These are phyloP conservation scores for Trypanosoma rangeli DNA, from an alignment of 208 protist species.

Conservation along the genomic window DNA sequence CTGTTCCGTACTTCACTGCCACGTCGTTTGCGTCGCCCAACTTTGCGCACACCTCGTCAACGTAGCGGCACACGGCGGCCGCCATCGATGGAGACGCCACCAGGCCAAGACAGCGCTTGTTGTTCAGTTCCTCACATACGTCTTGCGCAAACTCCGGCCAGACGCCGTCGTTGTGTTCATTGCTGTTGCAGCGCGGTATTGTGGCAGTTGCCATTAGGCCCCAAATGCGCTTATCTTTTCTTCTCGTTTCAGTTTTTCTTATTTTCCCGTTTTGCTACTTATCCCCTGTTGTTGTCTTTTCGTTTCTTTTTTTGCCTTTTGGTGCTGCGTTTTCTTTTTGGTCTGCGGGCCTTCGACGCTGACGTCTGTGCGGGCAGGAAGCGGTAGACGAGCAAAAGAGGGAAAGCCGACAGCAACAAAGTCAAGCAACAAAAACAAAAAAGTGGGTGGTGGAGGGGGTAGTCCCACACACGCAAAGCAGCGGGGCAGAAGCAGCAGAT, in stretches of 20 bases:
- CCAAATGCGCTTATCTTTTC: neutral
- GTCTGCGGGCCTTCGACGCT: too few relatives aligned
- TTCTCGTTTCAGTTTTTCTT: neutral
- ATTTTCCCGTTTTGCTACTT: neutral
- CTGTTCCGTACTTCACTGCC: neutral
- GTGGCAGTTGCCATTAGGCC: neutral
- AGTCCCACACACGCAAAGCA: neutral
- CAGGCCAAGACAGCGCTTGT: slow-evolving; percentile 9
- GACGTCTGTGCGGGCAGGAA: too few relatives aligned
- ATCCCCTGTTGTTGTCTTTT: neutral
- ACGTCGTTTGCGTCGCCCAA: neutral
- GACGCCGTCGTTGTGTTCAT: neutral
- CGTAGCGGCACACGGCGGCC: neutral
- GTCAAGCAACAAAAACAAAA: too few relatives aligned
- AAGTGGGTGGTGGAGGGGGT: too few relatives aligned
- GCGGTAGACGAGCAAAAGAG: neutral
- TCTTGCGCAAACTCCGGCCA: slow-evolving; percentile 10
- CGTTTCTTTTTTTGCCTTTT: neutral
- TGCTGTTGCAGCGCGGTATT: neutral
- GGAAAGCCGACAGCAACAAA: too few relatives aligned
- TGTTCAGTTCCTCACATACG: slow-evolving; percentile 3
- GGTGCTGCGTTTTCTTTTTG: too few relatives aligned
- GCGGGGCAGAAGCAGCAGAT: neutral
- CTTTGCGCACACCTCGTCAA: neutral
- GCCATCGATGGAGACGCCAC: neutral